Base-by-base conservation (phyloP, 306 rosid genomes). In the Castanea sativa region DNA sequence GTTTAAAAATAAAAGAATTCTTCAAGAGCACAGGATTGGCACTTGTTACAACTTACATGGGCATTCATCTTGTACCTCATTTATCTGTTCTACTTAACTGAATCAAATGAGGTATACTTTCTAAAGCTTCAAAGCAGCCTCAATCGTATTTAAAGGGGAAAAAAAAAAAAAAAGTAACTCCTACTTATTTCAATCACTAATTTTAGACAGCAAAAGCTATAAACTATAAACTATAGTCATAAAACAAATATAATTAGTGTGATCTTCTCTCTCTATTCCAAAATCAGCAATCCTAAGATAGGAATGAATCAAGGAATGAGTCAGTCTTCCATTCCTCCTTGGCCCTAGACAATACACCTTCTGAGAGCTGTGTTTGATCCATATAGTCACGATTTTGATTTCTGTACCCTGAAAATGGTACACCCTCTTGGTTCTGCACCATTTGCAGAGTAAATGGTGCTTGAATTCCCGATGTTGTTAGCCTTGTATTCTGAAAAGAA, bases 321-420 rank as follows among this genome's bases (percentile, higher is more conserved):
- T 85, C 89, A 59, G 88, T 90, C 77, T 82, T 85, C 45, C 45
- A 70, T 76, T 86, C 94, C 74, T 84, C 90, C 81, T 81, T 79
- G 57, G 85, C 80, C 60, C 75, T 80, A 18, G 81, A 6, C 82
- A 61, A 74, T 49, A 78, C 75, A 33, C 64, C 79, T 67, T 82
- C 83, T 51, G 78, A 63, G 73, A 43, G 58, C 73, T 77, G 87
- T 57, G 73, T 55, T n/a, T 86, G 75, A 76, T 82, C 63, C 76
- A 76, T n/a, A 29, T 58, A 80, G 70, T 77, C 61, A 29, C 67
- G 75, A 13, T 60, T 25, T 60, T 85, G 76, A 69, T 21, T 82
- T 3, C 61, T 52, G 27, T 68, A 75, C 52, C 75, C 65, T 0
- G 89, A 76, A 79, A 57, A 81, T 2, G 74, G 85, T 5, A 80